These are phyloP conservation scores for Kwoniella botswanensis DNA, from an alignment of 768 basidiomycete species.

Conservation along the genomic window DNA sequence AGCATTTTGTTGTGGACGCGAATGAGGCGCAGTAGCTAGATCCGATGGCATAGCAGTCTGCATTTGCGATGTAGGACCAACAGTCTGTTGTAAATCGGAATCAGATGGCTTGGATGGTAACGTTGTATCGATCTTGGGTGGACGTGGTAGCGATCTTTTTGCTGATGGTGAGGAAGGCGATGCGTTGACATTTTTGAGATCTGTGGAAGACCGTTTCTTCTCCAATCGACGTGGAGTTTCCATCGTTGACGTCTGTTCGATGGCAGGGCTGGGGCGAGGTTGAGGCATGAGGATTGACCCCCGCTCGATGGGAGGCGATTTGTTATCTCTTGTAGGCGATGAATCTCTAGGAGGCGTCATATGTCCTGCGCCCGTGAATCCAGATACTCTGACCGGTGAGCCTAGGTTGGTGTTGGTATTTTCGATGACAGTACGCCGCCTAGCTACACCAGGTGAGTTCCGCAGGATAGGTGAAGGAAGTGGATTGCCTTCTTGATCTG, in stretches of 20 bases:
- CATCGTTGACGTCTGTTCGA: constrained; percentile 19
- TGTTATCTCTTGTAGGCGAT: neutral
- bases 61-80: neutral
- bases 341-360: constrained; percentile 21
- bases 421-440: constrained; percentile 38
- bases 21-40: constrained; percentile 14
- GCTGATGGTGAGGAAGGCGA: constrained; percentile 37
- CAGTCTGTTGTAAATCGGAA: constrained; percentile 8
- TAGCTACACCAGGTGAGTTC: constrained; percentile 34
- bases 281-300: constrained; percentile 31
- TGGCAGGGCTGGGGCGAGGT: constrained; percentile 24
- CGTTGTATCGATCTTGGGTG: constrained; percentile 27
- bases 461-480: constrained; percentile 30
- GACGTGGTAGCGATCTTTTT: constrained; percentile 44
- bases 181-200: constrained; percentile 20
- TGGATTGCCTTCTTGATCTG: constrained; percentile 15
- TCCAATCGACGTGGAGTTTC: constrained; percentile 29
- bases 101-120: neutral
- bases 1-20: neutral
- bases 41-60: constrained; percentile 14
- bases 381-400: constrained; percentile 24
- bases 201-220: constrained; percentile 33
- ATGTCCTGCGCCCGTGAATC: neutral
- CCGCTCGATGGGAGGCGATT: constrained; percentile 19
- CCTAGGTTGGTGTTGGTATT: constrained; percentile 9